Conservation (phyloP, 2,329 filamentous ascomycete genomes). For the Dryadomyces sulphureus region DNA sequence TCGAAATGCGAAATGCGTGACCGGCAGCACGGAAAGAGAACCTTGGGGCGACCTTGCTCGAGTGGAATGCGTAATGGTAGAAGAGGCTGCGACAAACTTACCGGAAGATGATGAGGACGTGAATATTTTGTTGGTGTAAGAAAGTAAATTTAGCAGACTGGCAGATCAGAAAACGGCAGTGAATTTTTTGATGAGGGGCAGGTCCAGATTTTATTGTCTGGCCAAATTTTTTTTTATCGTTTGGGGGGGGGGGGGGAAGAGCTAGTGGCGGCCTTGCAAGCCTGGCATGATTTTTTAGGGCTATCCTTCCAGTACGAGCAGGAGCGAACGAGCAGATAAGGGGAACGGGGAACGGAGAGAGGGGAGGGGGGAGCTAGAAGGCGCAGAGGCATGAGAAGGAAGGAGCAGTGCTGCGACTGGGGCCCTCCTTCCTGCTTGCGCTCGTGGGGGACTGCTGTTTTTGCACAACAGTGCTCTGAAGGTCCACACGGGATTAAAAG, state of each 20-base stretch:
- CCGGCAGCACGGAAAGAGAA: not conserved
- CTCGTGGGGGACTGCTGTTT: not conserved
- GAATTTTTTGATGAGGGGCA: conserved; percentile 9
- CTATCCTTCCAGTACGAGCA: not conserved
- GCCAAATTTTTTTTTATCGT: conserved; percentile 6
- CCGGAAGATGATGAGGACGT: not conserved
- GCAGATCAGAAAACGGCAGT: conserved; percentile 8
- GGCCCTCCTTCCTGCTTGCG: not conserved
- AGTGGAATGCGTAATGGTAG: no score
- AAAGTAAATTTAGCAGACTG: conserved; percentile 2
- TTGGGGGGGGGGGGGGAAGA: no score
- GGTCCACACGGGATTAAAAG: no score
- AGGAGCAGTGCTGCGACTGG: not conserved
- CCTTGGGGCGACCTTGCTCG: no score
- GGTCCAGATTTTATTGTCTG: conserved; percentile 9
- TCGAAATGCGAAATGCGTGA: not conserved
- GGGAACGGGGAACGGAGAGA: conserved; percentile 2
- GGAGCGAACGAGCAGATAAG: not conserved
- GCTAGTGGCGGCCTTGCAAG: conserved; percentile 1
- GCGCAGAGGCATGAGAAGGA: not conserved
- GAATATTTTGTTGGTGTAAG: conserved; percentile 5
- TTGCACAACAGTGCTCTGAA: not conserved
- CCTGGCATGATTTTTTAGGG: conserved; percentile 2
- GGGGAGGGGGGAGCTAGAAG: not conserved
- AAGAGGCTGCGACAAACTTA: not conserved